Conservation (phyloP, 73 alveolate genomes). For the Stentor coeruleus region DNA sequence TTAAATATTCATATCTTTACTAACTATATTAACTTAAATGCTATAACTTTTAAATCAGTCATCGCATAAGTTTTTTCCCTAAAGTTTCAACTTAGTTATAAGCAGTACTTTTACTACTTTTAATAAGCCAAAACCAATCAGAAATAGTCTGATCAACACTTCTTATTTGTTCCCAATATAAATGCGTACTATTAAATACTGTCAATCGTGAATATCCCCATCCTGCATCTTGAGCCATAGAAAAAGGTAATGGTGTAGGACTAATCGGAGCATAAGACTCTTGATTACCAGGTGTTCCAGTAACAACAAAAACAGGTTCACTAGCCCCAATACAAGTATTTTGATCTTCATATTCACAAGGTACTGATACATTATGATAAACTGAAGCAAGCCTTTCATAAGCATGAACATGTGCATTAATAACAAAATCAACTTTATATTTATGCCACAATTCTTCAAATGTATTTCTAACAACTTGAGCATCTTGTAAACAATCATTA, state of each 20-base stretch:
- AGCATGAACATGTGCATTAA: too few species aligned
- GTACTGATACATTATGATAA: too few species aligned
- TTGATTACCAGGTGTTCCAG: background rate
- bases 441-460: background rate
- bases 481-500: background rate
- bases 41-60: too few species aligned
- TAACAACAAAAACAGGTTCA: background rate
- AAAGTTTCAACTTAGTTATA: background rate
- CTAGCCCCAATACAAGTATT: background rate
- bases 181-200: conserved; percentile 7
- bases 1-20: background rate
- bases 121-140: conserved; percentile 6
- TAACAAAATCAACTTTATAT: too few species aligned
- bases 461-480: background rate
- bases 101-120: background rate
- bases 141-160: background rate
- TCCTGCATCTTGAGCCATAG: too few species aligned
- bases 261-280: background rate
- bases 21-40: background rate
- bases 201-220: background rate
- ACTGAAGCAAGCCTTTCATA: too few species aligned
- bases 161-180: background rate
- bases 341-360: background rate
- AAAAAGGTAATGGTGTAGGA: background rate
- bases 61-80: too few species aligned